Base-by-base conservation (phyloP, 768 basidiomycete species). In the Lentinula edodes region DNA sequence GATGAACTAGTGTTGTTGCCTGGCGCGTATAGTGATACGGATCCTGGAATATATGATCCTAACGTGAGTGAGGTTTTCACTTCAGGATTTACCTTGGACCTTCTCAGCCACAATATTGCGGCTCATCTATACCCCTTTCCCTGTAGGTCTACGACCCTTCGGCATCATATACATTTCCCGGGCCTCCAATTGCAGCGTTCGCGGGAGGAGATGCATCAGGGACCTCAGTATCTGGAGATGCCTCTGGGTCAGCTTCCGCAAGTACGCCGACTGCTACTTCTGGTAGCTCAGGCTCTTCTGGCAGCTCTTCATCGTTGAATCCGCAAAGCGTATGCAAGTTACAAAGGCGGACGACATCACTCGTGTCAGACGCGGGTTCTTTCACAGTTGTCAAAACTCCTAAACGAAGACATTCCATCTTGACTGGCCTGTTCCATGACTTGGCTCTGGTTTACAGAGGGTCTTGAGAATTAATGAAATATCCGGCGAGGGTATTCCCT, bases 11-110 rank as follows among this genome's bases (percentile, higher is more conserved):
- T 89, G 43, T 76, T 73, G 39, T 77, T 92, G 62, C 91, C 91
- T 1, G 90, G 90, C 23, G 90, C 82, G 16, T 93, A 93, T 74
- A 79, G 69, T 28, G 86, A 88, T 69, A 77, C 67, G 39, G 89
- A 91, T 65, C 84, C 89, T 3, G 90, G 90, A 51, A 87, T 92
- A 70, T 82, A 83, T 61, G 83, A 66, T 64, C 74, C 48, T 16
- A 54, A 63, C 20, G 62, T 52, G 34, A 39, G 35, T 50, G 8
- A 5, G 12, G 5, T 34, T 45, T n/a, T 46, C 18, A 12, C 38
- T 16, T 38, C 34, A 9, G 10, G n/a, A 18, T 18, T 38, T 35
- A n/a, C 32, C 45, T n/a, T n/a, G 45, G 20, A 55, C 3, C 32
- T 48, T 48, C 20, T 9, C 46, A 23, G 18, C 46, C 36, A 8